phyloP scores from a whole-genome alignment of 140 eudicot genomes.

The Cichorium intybus region DNA sequence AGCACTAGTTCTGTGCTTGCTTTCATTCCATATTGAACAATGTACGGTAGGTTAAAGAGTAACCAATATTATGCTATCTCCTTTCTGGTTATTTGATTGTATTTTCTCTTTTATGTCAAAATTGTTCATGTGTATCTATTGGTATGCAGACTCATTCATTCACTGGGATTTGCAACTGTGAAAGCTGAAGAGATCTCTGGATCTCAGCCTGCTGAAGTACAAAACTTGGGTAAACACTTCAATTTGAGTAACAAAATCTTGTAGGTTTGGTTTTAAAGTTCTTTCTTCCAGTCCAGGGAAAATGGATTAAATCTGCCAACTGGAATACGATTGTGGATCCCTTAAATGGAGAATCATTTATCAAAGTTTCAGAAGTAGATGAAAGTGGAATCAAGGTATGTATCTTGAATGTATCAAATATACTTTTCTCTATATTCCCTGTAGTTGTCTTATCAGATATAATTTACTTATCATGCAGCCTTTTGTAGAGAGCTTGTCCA shows the following conservation, averaged over 20 bases:
- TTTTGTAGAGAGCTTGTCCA: conserved; percentile 86
- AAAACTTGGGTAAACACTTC: conserved; percentile 61
- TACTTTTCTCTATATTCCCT: background rate
- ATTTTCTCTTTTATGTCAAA: background rate
- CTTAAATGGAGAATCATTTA: conserved; percentile 85
- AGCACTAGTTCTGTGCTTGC: conserved; percentile 3
- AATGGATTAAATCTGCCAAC: conserved; percentile 61
- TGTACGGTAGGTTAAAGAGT: background rate
- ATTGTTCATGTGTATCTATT: conserved; percentile 1
- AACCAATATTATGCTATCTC: background rate
- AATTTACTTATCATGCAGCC: conserved; percentile 59
- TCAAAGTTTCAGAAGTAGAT: conserved; percentile 82
- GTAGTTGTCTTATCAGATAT: background rate
- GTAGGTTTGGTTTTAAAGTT: background rate
- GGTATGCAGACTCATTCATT: conserved; percentile 54
- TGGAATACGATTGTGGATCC: conserved; percentile 92
- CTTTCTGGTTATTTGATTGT: background rate
- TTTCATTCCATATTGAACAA: background rate
- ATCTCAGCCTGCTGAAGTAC: conserved; percentile 85
- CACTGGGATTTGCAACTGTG: conserved; percentile 81
- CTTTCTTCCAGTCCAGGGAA: conserved; percentile 75
- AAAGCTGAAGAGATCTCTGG: conserved; percentile 76
- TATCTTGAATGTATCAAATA: conserved; percentile 1
- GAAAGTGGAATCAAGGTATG: conserved; percentile 66
- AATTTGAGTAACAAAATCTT: background rate